These are phyloP conservation scores for Aspergillus nanangensis DNA, from an alignment of 495 filamentous ascomycete genomes.

Conservation along the genomic window DNA sequence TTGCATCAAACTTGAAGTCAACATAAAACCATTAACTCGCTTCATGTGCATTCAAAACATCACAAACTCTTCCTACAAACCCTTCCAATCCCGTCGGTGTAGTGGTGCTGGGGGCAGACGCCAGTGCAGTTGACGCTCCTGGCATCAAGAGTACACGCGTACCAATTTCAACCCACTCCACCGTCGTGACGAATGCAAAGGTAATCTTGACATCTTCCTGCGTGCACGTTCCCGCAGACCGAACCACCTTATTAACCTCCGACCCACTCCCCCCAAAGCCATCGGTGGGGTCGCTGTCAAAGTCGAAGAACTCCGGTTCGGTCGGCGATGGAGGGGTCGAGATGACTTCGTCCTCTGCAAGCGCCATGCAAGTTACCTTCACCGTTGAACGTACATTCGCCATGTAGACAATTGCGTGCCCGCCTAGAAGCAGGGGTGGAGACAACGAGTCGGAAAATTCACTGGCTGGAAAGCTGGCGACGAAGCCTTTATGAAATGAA, in stretches of 20 bases:
- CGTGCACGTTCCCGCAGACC: slow-evolving; percentile 17
- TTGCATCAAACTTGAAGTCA: no score
- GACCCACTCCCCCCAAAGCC: slow-evolving; percentile 29
- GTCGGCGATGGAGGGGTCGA: slow-evolving; percentile 26
- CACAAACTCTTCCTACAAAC: slow-evolving; percentile 42
- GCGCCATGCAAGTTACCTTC: slow-evolving; percentile 55
- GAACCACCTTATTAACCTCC: slow-evolving; percentile 15
- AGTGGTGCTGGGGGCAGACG: slow-evolving; percentile 20
- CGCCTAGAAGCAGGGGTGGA: slow-evolving; percentile 48
- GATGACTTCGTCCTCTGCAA: slow-evolving; percentile 31
- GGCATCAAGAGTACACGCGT: slow-evolving; percentile 76
- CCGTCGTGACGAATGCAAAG: slow-evolving; percentile 67
- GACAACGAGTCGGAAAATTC: slow-evolving; percentile 38
- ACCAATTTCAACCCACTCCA: slow-evolving; percentile 83
- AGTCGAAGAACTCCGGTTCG: slow-evolving; percentile 59
- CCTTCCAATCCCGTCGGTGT: slow-evolving; percentile 41
- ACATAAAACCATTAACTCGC: neutral
- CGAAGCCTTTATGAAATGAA: slow-evolving; percentile 45
- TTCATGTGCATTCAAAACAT: slow-evolving; percentile 23
- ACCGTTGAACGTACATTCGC: slow-evolving; percentile 82
- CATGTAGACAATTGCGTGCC: slow-evolving; percentile 73
- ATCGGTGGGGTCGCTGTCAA: slow-evolving; percentile 51
- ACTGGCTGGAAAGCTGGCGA: slow-evolving; percentile 38
- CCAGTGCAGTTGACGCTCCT: slow-evolving; percentile 38
- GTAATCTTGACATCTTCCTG: slow-evolving; percentile 56